Conservation (phyloP, 2,329 filamentous ascomycete genomes). For the Venturia pyrina region DNA sequence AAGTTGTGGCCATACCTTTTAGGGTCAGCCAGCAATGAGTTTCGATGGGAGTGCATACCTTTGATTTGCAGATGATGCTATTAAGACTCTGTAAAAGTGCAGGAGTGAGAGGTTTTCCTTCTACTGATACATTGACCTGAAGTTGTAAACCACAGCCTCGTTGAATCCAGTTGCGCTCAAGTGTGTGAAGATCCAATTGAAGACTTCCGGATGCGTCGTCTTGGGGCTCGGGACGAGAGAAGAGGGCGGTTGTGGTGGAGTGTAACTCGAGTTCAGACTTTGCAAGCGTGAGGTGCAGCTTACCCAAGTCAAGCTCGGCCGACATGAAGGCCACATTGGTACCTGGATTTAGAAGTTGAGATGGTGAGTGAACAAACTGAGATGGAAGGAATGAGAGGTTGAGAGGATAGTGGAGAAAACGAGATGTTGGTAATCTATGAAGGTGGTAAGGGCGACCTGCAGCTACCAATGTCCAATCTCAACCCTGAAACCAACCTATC, state of each 20-base stretch:
- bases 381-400: not conserved
- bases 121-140: slow-evolving; percentile 18
- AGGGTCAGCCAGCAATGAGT: slow-evolving; percentile 1
- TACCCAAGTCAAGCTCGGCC: slow-evolving; percentile 13
- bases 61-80: slow-evolving; percentile 20
- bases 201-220: not conserved
- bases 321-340: slow-evolving; percentile 11
- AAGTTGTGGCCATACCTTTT: slow-evolving; percentile 27
- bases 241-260: not conserved
- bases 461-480: not conserved
- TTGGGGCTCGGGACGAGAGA: not conserved
- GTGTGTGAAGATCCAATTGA: not conserved
- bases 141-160: slow-evolving; percentile 25
- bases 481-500: too few relatives aligned
- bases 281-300: slow-evolving; percentile 14
- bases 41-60: slow-evolving; percentile 17
- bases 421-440: not conserved
- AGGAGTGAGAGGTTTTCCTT: slow-evolving; percentile 19
- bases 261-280: slow-evolving; percentile 16
- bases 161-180: slow-evolving; percentile 21
- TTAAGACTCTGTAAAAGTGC: slow-evolving; percentile 18
- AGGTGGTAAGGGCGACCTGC: not conserved
- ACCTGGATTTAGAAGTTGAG: not conserved
- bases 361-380: not conserved
- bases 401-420: not conserved